Base-by-base conservation (phyloP, 2,329 filamentous ascomycete species). In the Apiospora sp. region DNA sequence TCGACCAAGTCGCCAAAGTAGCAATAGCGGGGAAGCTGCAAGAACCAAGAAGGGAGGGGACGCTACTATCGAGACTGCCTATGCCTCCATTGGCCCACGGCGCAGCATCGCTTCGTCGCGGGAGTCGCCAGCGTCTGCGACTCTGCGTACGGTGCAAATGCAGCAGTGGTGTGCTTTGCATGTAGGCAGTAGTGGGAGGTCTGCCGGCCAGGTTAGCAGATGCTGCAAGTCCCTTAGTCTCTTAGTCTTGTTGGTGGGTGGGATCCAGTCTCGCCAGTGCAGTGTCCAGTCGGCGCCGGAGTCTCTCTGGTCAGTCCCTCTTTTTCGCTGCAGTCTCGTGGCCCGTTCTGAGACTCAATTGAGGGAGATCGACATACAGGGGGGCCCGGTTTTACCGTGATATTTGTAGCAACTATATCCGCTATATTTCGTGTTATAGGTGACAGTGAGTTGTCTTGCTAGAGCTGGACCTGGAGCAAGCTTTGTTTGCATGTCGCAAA, bases 271-370 rank as follows among this genome's bases (percentile, higher is more conserved):
- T 27, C 49, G 37, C 43, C 54, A 58, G 51, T 58, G 14, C 27
- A 54, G 51, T 34, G n/a, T 61, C 58, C 58, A 64, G 58, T 64
- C 58, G 58, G 58, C 58, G 19, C 58, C 58, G 58, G 58, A 64
- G 19, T 41, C 58, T 64, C 58, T 64, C 46, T 30, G 54, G 19
- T 34, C 34, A 37, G 58, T 41, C 58, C 58, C 58, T 64, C 58
- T 64, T 41, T 41, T 64, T 64, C 58, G 7, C 34, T 41, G 58
- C 34, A 64, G 58, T 64, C 58, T 41, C 34, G 58, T 64, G 58
- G 58, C 58, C 58, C 58, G 58, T 64, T 64, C 58, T 64, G 58
- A 64, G 58, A 64, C 58, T 64, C 58, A 64, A 64, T 64, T 41
- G 58, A 64, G 58, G 58, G 58, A 64, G 58, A 64, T 64, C 58